Percentiles rank a stretch among this genome's conserved stretches.
These are phyloP conservation scores for Globisporangium paddicum DNA, from an alignment of 352 stramenopile species.

Conservation along the genomic window DNA sequence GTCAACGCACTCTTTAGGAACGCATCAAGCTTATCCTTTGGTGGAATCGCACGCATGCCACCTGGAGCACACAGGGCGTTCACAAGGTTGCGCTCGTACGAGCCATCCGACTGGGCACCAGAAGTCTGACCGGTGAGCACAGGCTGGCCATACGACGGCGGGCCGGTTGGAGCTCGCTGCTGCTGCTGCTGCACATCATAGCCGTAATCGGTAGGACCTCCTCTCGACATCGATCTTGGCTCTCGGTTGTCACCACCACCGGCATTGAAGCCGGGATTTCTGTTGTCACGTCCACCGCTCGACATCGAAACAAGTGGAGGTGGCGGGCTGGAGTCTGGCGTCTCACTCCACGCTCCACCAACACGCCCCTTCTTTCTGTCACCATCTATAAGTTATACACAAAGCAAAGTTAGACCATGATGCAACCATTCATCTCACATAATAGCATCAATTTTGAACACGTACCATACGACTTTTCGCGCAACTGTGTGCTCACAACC, in stretches of 20 bases:
- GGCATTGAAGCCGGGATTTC: conserved; percentile 36
- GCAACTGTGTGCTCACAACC: conserved; percentile 55
- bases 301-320: conserved; percentile 19
- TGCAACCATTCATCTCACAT: neutral
- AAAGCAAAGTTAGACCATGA: neutral
- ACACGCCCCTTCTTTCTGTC: conserved; percentile 83
- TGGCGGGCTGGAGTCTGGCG: conserved; percentile 16
- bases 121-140: conserved; percentile 53
- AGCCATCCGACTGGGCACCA: conserved; percentile 78
- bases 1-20: conserved; percentile 90
- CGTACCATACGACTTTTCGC: conserved; percentile 76
- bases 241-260: conserved; percentile 25
- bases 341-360: conserved; percentile 58
- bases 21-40: conserved; percentile 91
- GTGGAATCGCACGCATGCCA: conserved; percentile 93
- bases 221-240: conserved; percentile 29
- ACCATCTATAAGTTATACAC: conserved; percentile 38
- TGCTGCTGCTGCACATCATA: conserved; percentile 31
- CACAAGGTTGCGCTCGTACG: conserved; percentile 93
- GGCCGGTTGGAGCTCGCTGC: conserved; percentile 11
- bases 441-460: neutral
- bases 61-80: conserved; percentile 90
- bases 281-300: conserved; percentile 30
- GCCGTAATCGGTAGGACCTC: conserved; percentile 42
- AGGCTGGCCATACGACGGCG: conserved; percentile 24